Evolutionary conservation across 768 basidiomycete genomes (phyloP).

Genomic region (Mycena metata): DNA sequence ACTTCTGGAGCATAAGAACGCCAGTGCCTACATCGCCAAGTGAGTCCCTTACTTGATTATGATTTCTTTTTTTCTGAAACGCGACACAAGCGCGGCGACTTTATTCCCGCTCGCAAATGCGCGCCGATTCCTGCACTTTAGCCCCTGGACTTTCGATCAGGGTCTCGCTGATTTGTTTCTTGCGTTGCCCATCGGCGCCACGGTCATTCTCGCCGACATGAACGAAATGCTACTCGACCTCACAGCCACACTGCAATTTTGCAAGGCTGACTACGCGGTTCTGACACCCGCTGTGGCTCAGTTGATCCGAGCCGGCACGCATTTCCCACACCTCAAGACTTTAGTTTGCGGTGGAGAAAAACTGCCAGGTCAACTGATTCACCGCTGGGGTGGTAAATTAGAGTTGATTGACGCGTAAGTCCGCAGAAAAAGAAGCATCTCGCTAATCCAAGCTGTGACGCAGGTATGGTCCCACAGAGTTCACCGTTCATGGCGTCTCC

Average conservation of each 20-base stretch:
- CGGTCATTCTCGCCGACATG: constrained; percentile 15
- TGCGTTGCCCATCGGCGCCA: constrained; percentile 6
- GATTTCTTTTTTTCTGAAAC: not conserved
- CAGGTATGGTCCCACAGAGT: constrained; percentile 16
- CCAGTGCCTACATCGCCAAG: constrained; percentile 7
- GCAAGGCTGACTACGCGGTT: constrained; percentile 7
- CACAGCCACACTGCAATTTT: not conserved
- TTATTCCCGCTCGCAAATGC: constrained; percentile 7
- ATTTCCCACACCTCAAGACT: constrained; percentile 9
- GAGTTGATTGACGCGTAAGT: constrained; percentile 17
- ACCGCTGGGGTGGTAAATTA: constrained; percentile 6
- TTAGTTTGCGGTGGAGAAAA: constrained; percentile 10
- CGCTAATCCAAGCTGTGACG: not conserved
- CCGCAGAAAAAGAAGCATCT: not conserved
- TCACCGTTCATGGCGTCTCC: constrained; percentile 4
- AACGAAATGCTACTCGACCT: constrained; percentile 9
- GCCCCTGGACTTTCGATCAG: constrained; percentile 23
- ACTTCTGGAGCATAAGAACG: constrained; percentile 6
- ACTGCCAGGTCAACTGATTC: constrained; percentile 8
- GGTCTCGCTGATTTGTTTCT: constrained; percentile 18
- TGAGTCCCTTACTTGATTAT: not conserved
- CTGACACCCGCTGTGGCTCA: constrained; percentile 8
- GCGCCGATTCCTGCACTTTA: constrained; percentile 17
- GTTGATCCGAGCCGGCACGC: constrained; percentile 1
- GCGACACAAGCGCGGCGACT: not conserved